Conservation (phyloP, 805 yeast genomes). For the Wickerhamiella kurtzmanii region DNA sequence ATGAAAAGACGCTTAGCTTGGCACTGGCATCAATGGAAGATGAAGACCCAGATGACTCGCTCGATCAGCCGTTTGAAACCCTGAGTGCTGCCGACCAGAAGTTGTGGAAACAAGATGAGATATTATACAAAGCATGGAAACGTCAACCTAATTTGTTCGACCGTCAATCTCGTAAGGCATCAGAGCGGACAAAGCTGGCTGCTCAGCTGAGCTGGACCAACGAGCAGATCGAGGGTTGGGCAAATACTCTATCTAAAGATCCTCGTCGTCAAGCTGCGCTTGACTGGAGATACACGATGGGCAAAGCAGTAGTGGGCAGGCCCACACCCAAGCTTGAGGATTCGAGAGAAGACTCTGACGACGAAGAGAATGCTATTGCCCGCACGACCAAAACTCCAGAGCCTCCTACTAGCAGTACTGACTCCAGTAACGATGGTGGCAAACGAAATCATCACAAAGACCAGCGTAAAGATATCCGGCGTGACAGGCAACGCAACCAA, state of each 20-base stretch:
- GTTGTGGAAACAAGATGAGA: constrained; percentile 31
- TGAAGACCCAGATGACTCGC: constrained; percentile 65
- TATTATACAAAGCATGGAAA: constrained; percentile 11
- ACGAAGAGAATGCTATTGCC: background rate
- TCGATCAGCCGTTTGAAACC: constrained; percentile 23
- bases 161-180: constrained; percentile 37
- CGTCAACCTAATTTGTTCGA: constrained; percentile 38
- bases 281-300: constrained; percentile 1
- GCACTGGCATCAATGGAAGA: constrained; percentile 42
- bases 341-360: background rate
- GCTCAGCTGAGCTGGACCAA: constrained; percentile 57
- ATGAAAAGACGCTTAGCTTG: constrained; percentile 27
- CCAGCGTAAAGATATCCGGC: constrained; percentile 13
- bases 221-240: constrained; percentile 93
- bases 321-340: background rate
- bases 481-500: constrained; percentile 5
- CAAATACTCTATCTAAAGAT: constrained; percentile 28
- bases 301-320: background rate
- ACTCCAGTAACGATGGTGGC: background rate
- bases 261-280: background rate
- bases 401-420: background rate
- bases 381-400: no score
- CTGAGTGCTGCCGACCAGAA: constrained; percentile 29
- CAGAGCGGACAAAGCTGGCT: constrained; percentile 39
- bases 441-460: background rate